phyloP scores from a whole-genome alignment of 352 stramenopile genomes.

The Phytophthora rubi region DNA sequence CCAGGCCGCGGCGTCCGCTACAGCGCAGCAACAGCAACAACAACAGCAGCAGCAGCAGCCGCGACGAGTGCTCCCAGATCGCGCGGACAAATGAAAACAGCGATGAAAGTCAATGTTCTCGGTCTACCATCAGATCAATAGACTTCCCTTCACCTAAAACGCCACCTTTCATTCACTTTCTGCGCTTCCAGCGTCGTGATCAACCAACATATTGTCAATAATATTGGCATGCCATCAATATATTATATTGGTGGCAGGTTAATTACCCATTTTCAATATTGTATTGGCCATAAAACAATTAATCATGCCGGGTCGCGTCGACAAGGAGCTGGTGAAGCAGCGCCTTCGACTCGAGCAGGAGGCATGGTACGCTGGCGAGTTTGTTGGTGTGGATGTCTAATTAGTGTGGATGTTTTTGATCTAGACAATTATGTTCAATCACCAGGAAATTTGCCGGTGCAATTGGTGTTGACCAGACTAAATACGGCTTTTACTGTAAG shows the following conservation, averaged over 20 bases:
- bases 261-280: not conserved
- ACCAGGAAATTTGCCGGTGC: too few relatives aligned
- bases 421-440: too few relatives aligned
- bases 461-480: too few relatives aligned
- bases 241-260: not conserved
- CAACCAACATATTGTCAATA: too few relatives aligned
- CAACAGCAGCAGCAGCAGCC: slow-evolving; percentile 10
- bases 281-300: not conserved
- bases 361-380: slow-evolving; percentile 19
- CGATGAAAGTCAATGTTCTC: not conserved
- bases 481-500: too few relatives aligned
- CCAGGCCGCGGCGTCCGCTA: slow-evolving; percentile 10
- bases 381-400: too few relatives aligned
- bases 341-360: slow-evolving; percentile 25
- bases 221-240: too few relatives aligned
- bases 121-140: not conserved
- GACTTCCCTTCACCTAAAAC: not conserved
- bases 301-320: not conserved
- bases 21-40: not conserved
- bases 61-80: slow-evolving; percentile 8
- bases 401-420: too few relatives aligned
- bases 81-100: slow-evolving; percentile 16
- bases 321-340: slow-evolving; percentile 29
- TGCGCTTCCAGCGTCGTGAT: not conserved
- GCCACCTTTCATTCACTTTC: not conserved